phyloP scores from a whole-genome alignment of 495 filamentous ascomycete species.

The Aspergillus saccharolyticus region DNA sequence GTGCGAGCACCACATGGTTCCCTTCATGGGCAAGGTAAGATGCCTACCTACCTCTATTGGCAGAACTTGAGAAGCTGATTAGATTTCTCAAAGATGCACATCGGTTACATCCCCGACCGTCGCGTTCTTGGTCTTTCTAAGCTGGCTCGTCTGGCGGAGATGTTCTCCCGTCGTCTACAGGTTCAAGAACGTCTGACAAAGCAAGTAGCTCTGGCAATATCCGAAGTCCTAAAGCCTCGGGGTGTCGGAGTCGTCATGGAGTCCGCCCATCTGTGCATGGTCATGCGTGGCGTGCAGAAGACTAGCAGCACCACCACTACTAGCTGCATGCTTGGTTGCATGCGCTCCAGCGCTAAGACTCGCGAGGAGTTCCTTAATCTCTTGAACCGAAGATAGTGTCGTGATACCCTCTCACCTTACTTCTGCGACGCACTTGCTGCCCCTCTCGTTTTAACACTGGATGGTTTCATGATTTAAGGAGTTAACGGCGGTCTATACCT shows the following conservation, averaged over 20 bases:
- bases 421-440: conserved; percentile 18
- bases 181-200: conserved; percentile 94
- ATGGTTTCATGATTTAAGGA: conserved; percentile 32
- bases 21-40: conserved; percentile 85
- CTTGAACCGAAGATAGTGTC: conserved; percentile 53
- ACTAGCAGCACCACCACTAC: conserved; percentile 81
- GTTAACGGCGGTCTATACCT: conserved; percentile 35
- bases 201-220: conserved; percentile 90
- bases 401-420: conserved; percentile 4
- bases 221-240: conserved; percentile 81
- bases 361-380: conserved; percentile 90
- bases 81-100: conserved; percentile 70
- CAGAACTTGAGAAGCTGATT: conserved; percentile 2
- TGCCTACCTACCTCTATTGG: too few species aligned
- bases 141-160: conserved; percentile 89
- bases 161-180: conserved; percentile 91
- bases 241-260: conserved; percentile 98
- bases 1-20: conserved; percentile 97
- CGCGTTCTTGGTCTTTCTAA: conserved; percentile 94
- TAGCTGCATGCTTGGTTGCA: conserved; percentile 92
- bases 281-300: conserved; percentile 92
- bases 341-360: conserved; percentile 87
- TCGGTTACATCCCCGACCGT: conserved; percentile 86
- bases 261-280: conserved; percentile 97
- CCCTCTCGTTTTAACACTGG: conserved; percentile 25